A percentile compares a stretch with the other conserved stretches of the same genome.
These are phyloP conservation scores for Talaromyces sp. DNA, from an alignment of 2,329 filamentous ascomycete species.

Conservation along the genomic window DNA sequence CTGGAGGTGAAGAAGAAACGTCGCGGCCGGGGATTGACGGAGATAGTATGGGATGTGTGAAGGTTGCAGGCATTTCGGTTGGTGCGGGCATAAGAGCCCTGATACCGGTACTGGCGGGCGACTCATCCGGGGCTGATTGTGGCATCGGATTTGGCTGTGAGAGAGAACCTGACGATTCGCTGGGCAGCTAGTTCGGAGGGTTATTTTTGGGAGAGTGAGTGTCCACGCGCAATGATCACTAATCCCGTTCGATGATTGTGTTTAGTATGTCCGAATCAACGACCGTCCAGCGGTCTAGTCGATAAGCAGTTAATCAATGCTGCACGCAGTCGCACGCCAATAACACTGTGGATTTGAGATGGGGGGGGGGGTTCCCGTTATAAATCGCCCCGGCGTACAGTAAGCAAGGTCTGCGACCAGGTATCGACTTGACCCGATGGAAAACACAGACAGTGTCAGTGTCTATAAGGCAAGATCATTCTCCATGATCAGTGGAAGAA, in stretches of 20 bases:
- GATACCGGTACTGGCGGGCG: conserved; percentile 7
- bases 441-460: no score
- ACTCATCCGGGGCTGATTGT: conserved; percentile 11
- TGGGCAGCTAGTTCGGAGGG: neutral
- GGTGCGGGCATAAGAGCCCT: conserved; percentile 11
- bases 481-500: neutral
- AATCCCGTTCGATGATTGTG: conserved; percentile 1
- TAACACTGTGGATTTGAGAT: neutral
- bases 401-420: neutral
- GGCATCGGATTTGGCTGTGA: conserved; percentile 8
- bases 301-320: neutral
- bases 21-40: conserved; percentile 14
- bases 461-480: neutral
- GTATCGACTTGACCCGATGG: no score
- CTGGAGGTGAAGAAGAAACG: conserved; percentile 12
- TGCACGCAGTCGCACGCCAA: conserved; percentile 2
- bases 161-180: neutral
- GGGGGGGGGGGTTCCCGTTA: neutral
- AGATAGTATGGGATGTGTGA: conserved; percentile 17
- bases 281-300: conserved; percentile 11
- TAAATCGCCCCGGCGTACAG: neutral
- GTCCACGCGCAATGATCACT: neutral
- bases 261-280: neutral
- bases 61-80: conserved; percentile 6
- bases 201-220: conserved; percentile 4